Base-by-base conservation (phyloP, 2,329 filamentous ascomycete genomes). In the Rutstroemia sp. region DNA sequence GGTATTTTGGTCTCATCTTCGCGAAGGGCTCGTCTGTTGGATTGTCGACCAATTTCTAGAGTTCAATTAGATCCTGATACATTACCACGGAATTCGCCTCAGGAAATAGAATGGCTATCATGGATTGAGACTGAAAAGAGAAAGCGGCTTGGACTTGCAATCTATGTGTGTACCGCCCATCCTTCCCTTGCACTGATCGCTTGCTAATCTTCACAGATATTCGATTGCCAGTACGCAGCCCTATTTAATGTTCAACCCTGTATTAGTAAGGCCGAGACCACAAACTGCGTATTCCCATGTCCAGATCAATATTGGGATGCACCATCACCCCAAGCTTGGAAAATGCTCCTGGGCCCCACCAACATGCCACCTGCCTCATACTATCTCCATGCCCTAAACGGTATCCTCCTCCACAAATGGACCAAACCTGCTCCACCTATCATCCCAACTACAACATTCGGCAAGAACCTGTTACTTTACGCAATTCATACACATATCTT, bases 71-170 rank as follows among this genome's bases (percentile, higher is more conserved):
- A 64, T 27, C 54, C 48, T 2, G 61, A 58, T 46, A 56, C 61
- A 27, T 48, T 57, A 21, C 60, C 60, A 10, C 4, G 58, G 57
- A 16, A 54, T 58, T 27, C 59, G 23, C 47, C 61, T 56, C 21
- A 42, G 16, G 59, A 66, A 48, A 58, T 64, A 3, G 51, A 57
- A 8, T 68, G 65, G 65, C 27, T 65, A 21, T 60, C 65, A 9
- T 68, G 65, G 65, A 56, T 63, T n/a, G 65, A 68, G 46, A 65
- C 60, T 1, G 65, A 68, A 55, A 68, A 64, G 51, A 52, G 63
- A 21, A 68, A 67, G 38, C 50, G 65, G 23, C 57, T 68, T 16
- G 65, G 65, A 4, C 37, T 67, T 2, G 64, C 62, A 10, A 65
- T 68, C 19, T 68, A 68, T 47, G 65, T 67, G 48, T 56, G 64